phyloP scores from a whole-genome alignment of 1,139 yeast genomes.

The Saccharomyces hybrid region DNA sequence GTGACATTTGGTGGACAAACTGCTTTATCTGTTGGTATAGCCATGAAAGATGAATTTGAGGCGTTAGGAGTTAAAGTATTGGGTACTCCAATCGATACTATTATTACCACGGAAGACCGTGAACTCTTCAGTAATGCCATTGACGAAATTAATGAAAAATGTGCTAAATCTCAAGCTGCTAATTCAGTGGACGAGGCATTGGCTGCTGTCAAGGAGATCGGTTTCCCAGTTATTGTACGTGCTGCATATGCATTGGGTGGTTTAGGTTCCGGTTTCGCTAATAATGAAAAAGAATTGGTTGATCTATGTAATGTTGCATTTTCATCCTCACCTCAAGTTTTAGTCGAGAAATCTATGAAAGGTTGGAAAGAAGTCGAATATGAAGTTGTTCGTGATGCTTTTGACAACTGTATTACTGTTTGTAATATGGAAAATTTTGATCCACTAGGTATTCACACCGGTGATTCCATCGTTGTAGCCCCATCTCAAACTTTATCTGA shows the following conservation, averaged over 20 bases:
- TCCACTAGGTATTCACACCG: slow-evolving; percentile 97
- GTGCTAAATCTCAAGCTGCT: slow-evolving; percentile 90
- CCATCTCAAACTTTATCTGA: slow-evolving; percentile 97
- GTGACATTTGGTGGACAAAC: slow-evolving; percentile 99
- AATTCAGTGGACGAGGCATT: slow-evolving; percentile 71
- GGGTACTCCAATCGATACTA: slow-evolving; percentile 94
- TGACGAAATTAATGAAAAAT: slow-evolving; percentile 90
- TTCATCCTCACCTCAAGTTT: slow-evolving; percentile 92
- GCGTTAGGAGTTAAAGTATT: slow-evolving; percentile 85
- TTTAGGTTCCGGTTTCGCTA: slow-evolving; percentile 96
- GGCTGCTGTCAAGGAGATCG: slow-evolving; percentile 75
- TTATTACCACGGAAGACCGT: slow-evolving; percentile 95
- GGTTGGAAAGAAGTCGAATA: slow-evolving; percentile 99
- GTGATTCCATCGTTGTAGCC: slow-evolving; percentile 98
- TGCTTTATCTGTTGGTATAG: slow-evolving; percentile 90
- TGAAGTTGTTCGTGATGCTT: slow-evolving; percentile 97
- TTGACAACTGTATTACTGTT: slow-evolving; percentile 95
- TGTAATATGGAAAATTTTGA: slow-evolving; percentile 99
- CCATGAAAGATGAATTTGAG: slow-evolving; percentile 91
- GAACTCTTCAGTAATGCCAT: slow-evolving; percentile 90
- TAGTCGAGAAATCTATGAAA: slow-evolving; percentile 94
- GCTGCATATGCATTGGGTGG: slow-evolving; percentile 98
- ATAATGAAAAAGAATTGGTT: slow-evolving; percentile 73
- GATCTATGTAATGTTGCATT: slow-evolving; percentile 86
- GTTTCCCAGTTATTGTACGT: slow-evolving; percentile 94